Evolutionary conservation across 23 red algal species (phyloP).

Genomic region (Gracilaria domingensis): DNA sequence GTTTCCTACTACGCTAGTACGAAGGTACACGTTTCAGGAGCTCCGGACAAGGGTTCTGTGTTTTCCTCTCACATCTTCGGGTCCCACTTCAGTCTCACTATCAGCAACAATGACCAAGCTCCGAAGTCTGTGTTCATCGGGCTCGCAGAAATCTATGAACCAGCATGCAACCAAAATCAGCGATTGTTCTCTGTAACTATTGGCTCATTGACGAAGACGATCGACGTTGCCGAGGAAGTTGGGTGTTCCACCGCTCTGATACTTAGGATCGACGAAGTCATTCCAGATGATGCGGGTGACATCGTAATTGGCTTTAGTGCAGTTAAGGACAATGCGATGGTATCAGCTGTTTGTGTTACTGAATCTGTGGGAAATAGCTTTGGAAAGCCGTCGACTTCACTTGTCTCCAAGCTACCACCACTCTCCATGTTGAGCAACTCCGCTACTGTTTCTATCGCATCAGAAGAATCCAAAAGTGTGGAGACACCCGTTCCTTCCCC

Average conservation of each 20-base stretch:
- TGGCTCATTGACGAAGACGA: slow-evolving; percentile 29
- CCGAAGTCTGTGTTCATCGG: slow-evolving; percentile 50
- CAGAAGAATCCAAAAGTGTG: neutral
- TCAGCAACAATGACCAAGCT: neutral
- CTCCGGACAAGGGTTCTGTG: slow-evolving; percentile 1
- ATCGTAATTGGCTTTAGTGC: slow-evolving; percentile 19
- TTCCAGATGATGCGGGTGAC: neutral
- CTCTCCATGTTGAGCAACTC: slow-evolving; percentile 4
- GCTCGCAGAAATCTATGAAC: slow-evolving; percentile 50
- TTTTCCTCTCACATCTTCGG: slow-evolving; percentile 56
- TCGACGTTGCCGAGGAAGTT: slow-evolving; percentile 53
- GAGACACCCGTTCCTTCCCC: neutral
- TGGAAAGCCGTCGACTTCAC: neutral
- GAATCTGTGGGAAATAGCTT: slow-evolving; percentile 11
- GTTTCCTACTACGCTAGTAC: slow-evolving; percentile 30
- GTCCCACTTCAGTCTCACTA: slow-evolving; percentile 12
- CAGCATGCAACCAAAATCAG: slow-evolving; percentile 3
- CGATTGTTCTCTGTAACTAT: slow-evolving; percentile 40
- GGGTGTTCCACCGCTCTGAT: slow-evolving; percentile 50
- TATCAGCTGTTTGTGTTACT: slow-evolving; percentile 42
- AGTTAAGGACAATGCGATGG: slow-evolving; percentile 33
- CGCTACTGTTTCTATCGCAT: neutral
- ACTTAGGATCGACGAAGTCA: slow-evolving; percentile 61
- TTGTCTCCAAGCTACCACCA: slow-evolving; percentile 2
- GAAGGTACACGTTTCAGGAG: slow-evolving; percentile 7